phyloP scores from a whole-genome alignment of 1,284 basidiomycete species.

The Ceratorhiza oryzae-sativae region DNA sequence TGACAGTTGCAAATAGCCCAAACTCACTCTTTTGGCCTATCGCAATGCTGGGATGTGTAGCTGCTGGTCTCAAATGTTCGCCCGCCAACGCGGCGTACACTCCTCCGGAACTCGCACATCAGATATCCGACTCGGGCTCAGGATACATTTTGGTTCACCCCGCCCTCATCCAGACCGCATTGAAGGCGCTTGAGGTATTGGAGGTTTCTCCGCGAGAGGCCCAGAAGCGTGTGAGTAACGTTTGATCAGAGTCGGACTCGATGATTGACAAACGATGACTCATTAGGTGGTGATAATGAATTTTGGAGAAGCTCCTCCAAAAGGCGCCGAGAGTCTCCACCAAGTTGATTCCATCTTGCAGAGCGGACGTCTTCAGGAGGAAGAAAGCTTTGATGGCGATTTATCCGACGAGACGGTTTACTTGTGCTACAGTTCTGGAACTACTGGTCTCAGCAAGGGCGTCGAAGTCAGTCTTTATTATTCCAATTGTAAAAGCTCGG shows the following conservation, averaged over 20 bases:
- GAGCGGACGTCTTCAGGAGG: constrained; percentile 55
- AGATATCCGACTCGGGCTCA: constrained; percentile 63
- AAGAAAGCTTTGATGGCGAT: constrained; percentile 61
- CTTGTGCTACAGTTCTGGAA: constrained; percentile 73
- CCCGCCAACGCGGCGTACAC: constrained; percentile 59
- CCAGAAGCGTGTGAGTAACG: constrained; percentile 57
- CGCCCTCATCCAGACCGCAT: constrained; percentile 56
- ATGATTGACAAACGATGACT: no score
- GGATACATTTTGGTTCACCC: constrained; percentile 63
- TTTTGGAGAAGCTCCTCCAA: constrained; percentile 9
- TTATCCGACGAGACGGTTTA: constrained; percentile 61
- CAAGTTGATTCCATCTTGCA: constrained; percentile 56
- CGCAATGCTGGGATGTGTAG: constrained; percentile 62
- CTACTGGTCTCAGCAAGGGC: constrained; percentile 65
- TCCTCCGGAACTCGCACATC: constrained; percentile 57
- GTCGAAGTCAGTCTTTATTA: constrained; percentile 50
- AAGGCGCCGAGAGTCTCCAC: constrained; percentile 44
- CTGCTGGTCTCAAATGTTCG: constrained; percentile 62
- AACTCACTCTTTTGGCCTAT: constrained; percentile 72
- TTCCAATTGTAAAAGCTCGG: neutral
- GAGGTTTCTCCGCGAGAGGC: constrained; percentile 55
- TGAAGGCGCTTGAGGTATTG: constrained; percentile 56
- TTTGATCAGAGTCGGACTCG: constrained; percentile 26
- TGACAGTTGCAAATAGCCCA: constrained; percentile 45
- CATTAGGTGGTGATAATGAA: constrained; percentile 34